A percentile compares a stretch with the other conserved stretches of the same genome.
Conservation (phyloP, 768 basidiomycete genomes). For the Lactarius trivialis region DNA sequence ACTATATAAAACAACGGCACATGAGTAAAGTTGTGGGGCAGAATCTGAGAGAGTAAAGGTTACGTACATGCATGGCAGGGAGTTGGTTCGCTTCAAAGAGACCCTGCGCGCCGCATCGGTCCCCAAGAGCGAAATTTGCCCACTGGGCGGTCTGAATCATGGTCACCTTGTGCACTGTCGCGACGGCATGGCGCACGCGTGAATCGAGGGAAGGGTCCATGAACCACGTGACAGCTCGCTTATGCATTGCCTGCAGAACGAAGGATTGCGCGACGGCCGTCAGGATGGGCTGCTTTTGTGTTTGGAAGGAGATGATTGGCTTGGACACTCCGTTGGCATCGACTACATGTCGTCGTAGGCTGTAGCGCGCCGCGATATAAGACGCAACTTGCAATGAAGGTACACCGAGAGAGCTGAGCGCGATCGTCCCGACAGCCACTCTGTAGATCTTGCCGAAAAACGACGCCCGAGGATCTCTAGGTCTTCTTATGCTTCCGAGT, state of each 20-base stretch:
- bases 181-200: slow-evolving; percentile 48
- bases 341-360: slow-evolving; percentile 44
- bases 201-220: slow-evolving; percentile 37
- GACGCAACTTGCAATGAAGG: slow-evolving; percentile 48
- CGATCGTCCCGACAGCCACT: slow-evolving; percentile 26
- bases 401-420: slow-evolving; percentile 28
- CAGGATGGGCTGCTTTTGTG: slow-evolving; percentile 55
- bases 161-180: slow-evolving; percentile 50
- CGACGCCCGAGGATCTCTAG: slow-evolving; percentile 11
- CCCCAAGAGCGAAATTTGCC: slow-evolving; percentile 46
- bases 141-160: slow-evolving; percentile 49
- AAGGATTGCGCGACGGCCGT: slow-evolving; percentile 46
- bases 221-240: slow-evolving; percentile 34
- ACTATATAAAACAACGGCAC: slow-evolving; percentile 7
- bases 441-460: slow-evolving; percentile 25
- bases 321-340: slow-evolving; percentile 38
- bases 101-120: slow-evolving; percentile 62
- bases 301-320: slow-evolving; percentile 57
- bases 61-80: slow-evolving; percentile 44
- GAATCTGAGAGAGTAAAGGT: background rate
- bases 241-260: slow-evolving; percentile 42
- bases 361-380: slow-evolving; percentile 52
- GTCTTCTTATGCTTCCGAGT: slow-evolving; percentile 22
- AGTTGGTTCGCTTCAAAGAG: slow-evolving; percentile 60
- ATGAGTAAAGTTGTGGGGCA: slow-evolving; percentile 31